Conservation (phyloP, 2,329 filamentous ascomycete species). For the Bipolaris bicolor region DNA sequence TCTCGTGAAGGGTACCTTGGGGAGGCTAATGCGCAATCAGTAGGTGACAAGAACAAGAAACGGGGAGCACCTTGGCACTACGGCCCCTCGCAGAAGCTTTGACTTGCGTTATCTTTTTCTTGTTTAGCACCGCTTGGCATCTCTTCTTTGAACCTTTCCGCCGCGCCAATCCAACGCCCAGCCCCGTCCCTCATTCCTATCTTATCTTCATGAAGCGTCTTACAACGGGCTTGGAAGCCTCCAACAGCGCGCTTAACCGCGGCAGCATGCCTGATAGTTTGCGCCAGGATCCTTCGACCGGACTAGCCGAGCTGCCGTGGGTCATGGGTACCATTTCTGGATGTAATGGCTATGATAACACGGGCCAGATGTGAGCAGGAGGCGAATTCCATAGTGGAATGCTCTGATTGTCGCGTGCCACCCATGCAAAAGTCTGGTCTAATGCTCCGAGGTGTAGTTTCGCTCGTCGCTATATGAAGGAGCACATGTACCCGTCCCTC, state of each 20-base stretch:
- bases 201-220: conserved; percentile 23
- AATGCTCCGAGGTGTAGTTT: conserved; percentile 14
- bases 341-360: conserved; percentile 21
- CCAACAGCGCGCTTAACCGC: conserved; percentile 28
- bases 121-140: conserved; percentile 29
- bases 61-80: conserved; percentile 6
- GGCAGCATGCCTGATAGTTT: conserved; percentile 15
- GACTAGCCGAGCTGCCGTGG: conserved; percentile 18
- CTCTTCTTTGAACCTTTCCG: conserved; percentile 28
- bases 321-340: conserved; percentile 15
- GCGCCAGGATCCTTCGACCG: conserved; percentile 19
- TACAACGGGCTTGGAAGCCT: conserved; percentile 28
- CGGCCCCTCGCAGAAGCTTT: conserved; percentile 20
- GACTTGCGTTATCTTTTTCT: conserved; percentile 26
- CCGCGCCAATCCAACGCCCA: conserved; percentile 20
- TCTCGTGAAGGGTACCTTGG: neutral
- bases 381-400: conserved; percentile 10
- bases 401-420: conserved; percentile 17
- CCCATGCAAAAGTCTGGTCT: conserved; percentile 21
- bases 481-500: conserved; percentile 9
- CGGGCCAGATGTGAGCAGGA: conserved; percentile 12
- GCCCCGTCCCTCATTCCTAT: conserved; percentile 28
- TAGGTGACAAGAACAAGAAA: conserved; percentile 14
- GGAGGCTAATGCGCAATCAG: conserved; percentile 11
- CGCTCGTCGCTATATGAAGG: conserved; percentile 26